phyloP scores from a whole-genome alignment of 1,139 yeast species.

The Pichia sp. region DNA sequence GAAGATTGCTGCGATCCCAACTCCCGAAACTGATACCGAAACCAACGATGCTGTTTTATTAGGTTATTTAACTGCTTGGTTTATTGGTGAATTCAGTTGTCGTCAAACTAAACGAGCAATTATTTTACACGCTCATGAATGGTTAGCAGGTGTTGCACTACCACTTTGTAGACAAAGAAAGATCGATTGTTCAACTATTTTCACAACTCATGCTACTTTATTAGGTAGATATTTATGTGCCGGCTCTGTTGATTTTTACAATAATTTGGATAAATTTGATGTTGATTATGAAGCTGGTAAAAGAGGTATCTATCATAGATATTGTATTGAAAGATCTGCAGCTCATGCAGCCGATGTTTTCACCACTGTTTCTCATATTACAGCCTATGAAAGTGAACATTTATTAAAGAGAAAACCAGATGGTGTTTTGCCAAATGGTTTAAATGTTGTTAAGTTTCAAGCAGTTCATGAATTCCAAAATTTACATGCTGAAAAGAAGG shows the following conservation, averaged over 20 bases:
- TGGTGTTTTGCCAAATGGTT: constrained; percentile 94
- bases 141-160: constrained; percentile 95
- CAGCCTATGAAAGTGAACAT: constrained; percentile 93
- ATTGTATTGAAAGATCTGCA: constrained; percentile 94
- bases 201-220: constrained; percentile 95
- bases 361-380: constrained; percentile 94
- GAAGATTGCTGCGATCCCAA: constrained; percentile 86
- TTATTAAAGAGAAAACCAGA: constrained; percentile 92
- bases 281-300: constrained; percentile 98
- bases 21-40: constrained; percentile 84
- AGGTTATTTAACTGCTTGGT: constrained; percentile 96
- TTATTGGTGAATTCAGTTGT: constrained; percentile 83
- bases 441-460: constrained; percentile 91
- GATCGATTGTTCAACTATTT: constrained; percentile 89
- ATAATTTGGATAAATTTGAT: constrained; percentile 82
- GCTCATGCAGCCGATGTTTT: constrained; percentile 95
- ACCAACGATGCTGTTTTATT: constrained; percentile 86
- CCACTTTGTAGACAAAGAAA: constrained; percentile 89
- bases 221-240: constrained; percentile 95
- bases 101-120: constrained; percentile 76
- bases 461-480: constrained; percentile 98
- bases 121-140: constrained; percentile 92
- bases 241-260: constrained; percentile 92
- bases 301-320: constrained; percentile 93
- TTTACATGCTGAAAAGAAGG: constrained; percentile 86